Evolutionary conservation across 2,329 filamentous ascomycete genomes (phyloP), one percentile per base, ranked within the genome.

Genomic region (Spiromastix sp.): DNA sequence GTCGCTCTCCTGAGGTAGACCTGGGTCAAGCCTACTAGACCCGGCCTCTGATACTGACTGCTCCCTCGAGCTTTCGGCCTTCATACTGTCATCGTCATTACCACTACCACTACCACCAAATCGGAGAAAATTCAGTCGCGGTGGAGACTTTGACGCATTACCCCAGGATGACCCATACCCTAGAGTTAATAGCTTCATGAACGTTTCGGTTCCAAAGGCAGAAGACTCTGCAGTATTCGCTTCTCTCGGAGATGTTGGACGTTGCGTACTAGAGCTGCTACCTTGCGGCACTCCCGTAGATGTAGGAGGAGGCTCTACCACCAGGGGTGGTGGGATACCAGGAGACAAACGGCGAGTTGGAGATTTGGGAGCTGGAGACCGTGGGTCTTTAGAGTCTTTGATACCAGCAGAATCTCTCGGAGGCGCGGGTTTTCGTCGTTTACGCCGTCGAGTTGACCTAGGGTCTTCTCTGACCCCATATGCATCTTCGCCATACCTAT

Each of bases 391-490:
- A n/a, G n/a, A n/a, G n/a, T n/a, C n/a, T n/a, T n/a, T n/a, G n/a
- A n/a, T n/a, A n/a, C n/a, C n/a, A n/a, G n/a, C n/a, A n/a, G n/a
- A n/a, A n/a, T n/a, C n/a, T n/a, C n/a, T n/a, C n/a, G n/a, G n/a
- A n/a, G n/a, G n/a, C n/a, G n/a, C n/a, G 29, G 34, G 30, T 19
- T 38, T 41, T 10, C 41, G 49, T 31, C 46, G 45, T 38, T 56
- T 64, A 30, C 54, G 58, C 31, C 70, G 67, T 20, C 81, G 72
- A 40, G 71, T 70, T 1, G 82, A 79, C 2, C 72, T 74, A 10
- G 85, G 82, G 45, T 85, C 86, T 22, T 93, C 81, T 35, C 74
- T 73, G 5, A 95, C 74, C 3, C 87, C 89, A 54, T 94, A 96
- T 2, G 89, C 79, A 49, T 82, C 72, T 34, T 84, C 77, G 2